These are phyloP conservation scores for Rutstroemia sp. DNA, from an alignment of 2,329 filamentous ascomycete genomes.

Conservation along the genomic window DNA sequence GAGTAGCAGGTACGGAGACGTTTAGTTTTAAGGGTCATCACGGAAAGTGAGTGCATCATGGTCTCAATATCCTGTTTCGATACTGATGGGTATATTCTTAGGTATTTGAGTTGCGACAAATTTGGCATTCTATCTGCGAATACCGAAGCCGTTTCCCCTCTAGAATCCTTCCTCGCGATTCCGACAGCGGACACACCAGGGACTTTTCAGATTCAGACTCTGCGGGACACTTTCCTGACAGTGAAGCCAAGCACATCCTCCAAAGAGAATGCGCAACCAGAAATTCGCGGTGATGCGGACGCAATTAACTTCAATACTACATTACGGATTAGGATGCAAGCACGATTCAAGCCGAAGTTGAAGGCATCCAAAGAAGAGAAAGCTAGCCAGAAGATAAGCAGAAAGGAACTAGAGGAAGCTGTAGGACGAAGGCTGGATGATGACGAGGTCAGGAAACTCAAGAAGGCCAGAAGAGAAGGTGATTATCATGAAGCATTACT, in stretches of 20 bases:
- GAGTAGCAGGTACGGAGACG: slow-evolving; percentile 71
- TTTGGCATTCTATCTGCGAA: slow-evolving; percentile 70
- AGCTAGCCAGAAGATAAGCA: slow-evolving; percentile 75
- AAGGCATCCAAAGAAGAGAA: slow-evolving; percentile 77
- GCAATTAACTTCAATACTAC: slow-evolving; percentile 61
- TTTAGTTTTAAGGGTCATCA: slow-evolving; percentile 87
- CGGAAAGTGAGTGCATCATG: slow-evolving; percentile 52
- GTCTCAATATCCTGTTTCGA: background rate
- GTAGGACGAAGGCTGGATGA: slow-evolving; percentile 72
- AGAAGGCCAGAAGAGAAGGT: slow-evolving; percentile 76
- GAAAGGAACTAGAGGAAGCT: slow-evolving; percentile 75
- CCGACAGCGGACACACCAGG: slow-evolving; percentile 56
- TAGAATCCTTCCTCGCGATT: slow-evolving; percentile 73
- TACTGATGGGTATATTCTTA: slow-evolving; percentile 29
- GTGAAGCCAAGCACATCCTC: slow-evolving; percentile 44
- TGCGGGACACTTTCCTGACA: slow-evolving; percentile 62
- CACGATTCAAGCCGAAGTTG: slow-evolving; percentile 79
- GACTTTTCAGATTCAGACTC: slow-evolving; percentile 68
- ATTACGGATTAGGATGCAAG: slow-evolving; percentile 85
- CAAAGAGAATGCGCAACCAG: slow-evolving; percentile 44
- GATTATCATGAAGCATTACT: slow-evolving; percentile 84
- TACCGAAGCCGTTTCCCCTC: slow-evolving; percentile 72
- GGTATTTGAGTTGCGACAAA: slow-evolving; percentile 81
- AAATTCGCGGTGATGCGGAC: slow-evolving; percentile 71
- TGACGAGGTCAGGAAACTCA: slow-evolving; percentile 77